These are phyloP conservation scores for Russula sp. DNA, from an alignment of 768 basidiomycete species.

Conservation along the genomic window DNA sequence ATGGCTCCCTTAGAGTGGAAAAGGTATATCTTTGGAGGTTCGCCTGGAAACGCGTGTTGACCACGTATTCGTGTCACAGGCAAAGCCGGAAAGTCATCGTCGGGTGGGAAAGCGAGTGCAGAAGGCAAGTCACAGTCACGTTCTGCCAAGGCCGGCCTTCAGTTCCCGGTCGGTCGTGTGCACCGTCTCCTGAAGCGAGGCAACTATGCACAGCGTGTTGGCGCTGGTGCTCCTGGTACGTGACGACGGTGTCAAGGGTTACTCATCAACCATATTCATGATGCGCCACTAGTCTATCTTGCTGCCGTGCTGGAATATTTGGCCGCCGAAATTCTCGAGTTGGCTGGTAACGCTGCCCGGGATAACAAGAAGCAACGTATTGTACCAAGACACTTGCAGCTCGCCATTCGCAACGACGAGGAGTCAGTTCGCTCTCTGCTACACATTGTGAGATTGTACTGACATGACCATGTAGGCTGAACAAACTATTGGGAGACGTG, in stretches of 20 bases:
- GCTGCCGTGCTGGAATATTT: constrained; percentile 91
- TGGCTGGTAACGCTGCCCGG: constrained; percentile 85
- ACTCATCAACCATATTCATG: background rate
- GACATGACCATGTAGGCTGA: constrained; percentile 51
- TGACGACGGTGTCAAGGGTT: constrained; percentile 21
- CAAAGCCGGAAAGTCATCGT: constrained; percentile 44
- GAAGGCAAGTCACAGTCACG: constrained; percentile 61
- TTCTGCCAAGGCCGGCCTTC: constrained; percentile 71
- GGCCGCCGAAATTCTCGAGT: constrained; percentile 89
- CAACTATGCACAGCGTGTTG: constrained; percentile 83
- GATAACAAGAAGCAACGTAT: constrained; percentile 96
- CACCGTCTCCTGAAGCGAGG: constrained; percentile 84
- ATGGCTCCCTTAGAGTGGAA: constrained; percentile 22
- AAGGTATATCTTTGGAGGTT: constrained; percentile 15
- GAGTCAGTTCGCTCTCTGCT: background rate
- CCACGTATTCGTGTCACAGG: constrained; percentile 31
- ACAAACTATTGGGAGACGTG: constrained; percentile 79
- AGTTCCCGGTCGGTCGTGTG: constrained; percentile 90
- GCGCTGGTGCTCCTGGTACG: constrained; percentile 79
- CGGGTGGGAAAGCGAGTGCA: constrained; percentile 41
- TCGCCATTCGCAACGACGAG: constrained; percentile 87
- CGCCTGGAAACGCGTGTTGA: background rate
- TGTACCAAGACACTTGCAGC: constrained; percentile 89
- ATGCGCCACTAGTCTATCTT: constrained; percentile 61
- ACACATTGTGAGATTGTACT: constrained; percentile 34